These are phyloP conservation scores for Penicillium verhagenii DNA, from an alignment of 495 filamentous ascomycete species.

Conservation along the genomic window DNA sequence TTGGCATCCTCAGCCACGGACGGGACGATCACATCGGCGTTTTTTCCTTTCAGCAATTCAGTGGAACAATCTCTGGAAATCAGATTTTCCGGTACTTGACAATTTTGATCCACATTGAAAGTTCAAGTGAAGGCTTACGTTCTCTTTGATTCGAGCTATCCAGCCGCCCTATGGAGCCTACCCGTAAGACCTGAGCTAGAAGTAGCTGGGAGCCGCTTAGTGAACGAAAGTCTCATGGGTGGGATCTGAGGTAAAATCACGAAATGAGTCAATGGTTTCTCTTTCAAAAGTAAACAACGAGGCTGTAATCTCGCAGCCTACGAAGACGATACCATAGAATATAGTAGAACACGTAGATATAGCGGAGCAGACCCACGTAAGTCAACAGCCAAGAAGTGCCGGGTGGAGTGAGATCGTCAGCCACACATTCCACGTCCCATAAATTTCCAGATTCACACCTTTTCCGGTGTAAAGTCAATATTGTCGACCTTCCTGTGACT, in stretches of 20 bases:
- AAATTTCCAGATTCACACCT: not conserved
- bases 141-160: too few species aligned
- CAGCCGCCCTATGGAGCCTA: too few species aligned
- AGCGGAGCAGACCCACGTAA: not conserved
- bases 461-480: not conserved
- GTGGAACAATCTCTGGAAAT: not conserved
- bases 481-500: not conserved
- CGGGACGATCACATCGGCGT: conserved; percentile 2
- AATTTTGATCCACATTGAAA: too few species aligned
- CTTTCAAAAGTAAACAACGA: not conserved
- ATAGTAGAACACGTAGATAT: not conserved
- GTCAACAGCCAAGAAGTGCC: not conserved
- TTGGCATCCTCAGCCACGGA: not conserved
- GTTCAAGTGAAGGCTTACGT: not conserved
- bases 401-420: conserved; percentile 1
- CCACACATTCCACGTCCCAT: not conserved
- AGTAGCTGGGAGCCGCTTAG: not conserved
- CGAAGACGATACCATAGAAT: not conserved
- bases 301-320: not conserved
- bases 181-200: too few species aligned
- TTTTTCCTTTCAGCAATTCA: not conserved
- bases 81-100: not conserved
- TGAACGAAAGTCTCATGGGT: not conserved
- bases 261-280: not conserved
- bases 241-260: not conserved